A percentile compares a stretch with the other conserved stretches of the same genome.
phyloP scores from a whole-genome alignment of 371 early-diverging fungal species.

The Mortierella sp. region DNA sequence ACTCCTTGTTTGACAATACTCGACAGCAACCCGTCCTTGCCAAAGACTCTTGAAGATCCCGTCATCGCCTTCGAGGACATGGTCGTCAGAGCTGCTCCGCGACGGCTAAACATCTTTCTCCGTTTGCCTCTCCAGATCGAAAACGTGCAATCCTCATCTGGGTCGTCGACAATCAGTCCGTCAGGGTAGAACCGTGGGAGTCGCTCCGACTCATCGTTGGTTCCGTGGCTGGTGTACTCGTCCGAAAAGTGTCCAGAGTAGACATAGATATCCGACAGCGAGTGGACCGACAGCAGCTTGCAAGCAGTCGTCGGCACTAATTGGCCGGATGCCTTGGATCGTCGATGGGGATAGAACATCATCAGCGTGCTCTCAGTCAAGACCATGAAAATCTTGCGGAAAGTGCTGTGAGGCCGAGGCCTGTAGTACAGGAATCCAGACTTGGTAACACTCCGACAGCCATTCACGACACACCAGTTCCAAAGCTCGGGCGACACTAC shows the following conservation, averaged over 20 bases:
- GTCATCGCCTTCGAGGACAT: conserved; percentile 34
- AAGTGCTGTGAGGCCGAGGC: conserved; percentile 61
- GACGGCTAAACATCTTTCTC: conserved; percentile 58
- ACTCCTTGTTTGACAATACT: conserved; percentile 49
- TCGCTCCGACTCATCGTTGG: conserved; percentile 47
- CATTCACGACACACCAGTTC: conserved; percentile 66
- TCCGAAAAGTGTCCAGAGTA: conserved; percentile 65
- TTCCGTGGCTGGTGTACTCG: conserved; percentile 51
- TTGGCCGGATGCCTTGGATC: conserved; percentile 53
- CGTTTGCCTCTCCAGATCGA: conserved; percentile 68
- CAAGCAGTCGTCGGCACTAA: conserved; percentile 54
- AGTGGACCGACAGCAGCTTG: conserved; percentile 59
- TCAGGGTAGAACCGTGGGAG: conserved; percentile 63
- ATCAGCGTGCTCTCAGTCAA: conserved; percentile 64
- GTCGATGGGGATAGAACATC: conserved; percentile 62
- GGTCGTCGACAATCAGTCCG: conserved; percentile 65
- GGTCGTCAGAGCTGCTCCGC: conserved; percentile 17
- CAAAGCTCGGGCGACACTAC: conserved; percentile 66
- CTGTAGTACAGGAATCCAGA: conserved; percentile 69
- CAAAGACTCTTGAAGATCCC: conserved; percentile 37
- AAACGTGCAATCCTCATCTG: conserved; percentile 66
- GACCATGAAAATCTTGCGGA: conserved; percentile 66
- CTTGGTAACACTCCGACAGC: conserved; percentile 62
- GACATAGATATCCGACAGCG: conserved; percentile 66
- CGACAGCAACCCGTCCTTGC: conserved; percentile 35